phyloP scores from a whole-genome alignment of 305 asterid genomes.

The Caryopteris hybrid region DNA sequence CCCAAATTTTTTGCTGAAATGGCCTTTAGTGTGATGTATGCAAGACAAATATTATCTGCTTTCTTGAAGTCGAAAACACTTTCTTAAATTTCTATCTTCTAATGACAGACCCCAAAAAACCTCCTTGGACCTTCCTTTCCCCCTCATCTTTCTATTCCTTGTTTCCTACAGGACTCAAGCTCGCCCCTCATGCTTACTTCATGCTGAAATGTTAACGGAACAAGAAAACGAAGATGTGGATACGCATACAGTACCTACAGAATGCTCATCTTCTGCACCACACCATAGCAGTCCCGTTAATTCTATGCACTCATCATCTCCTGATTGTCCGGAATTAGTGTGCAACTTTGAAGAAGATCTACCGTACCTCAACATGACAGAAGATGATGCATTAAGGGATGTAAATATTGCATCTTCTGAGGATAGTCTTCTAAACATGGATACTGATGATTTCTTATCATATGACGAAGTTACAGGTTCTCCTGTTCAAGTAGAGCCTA shows the following conservation, averaged over 20 bases:
- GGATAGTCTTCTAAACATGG: conserved; percentile 22
- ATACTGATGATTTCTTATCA: conserved; percentile 7
- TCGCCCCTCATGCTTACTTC: conserved; percentile 55
- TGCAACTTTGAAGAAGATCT: conserved; percentile 23
- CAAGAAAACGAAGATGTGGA: conserved; percentile 27
- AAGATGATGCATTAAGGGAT: conserved; percentile 29
- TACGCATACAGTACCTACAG: conserved; percentile 28
- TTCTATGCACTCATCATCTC: conserved; percentile 26
- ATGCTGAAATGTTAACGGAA: conserved; percentile 33
- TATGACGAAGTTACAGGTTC: conserved; percentile 20
- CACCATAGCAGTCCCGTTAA: conserved; percentile 14
- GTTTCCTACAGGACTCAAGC: conserved; percentile 61
- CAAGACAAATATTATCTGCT: too few relatives aligned
- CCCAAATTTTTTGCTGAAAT: too few relatives aligned
- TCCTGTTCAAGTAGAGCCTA: too few relatives aligned
- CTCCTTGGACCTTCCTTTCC: too few relatives aligned
- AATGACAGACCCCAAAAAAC: too few relatives aligned
- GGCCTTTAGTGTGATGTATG: too few relatives aligned
- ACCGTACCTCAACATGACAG: conserved; percentile 10
- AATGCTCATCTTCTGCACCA: conserved; percentile 23
- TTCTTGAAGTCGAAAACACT: too few relatives aligned
- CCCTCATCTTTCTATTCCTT: too few relatives aligned
- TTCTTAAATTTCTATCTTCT: too few relatives aligned
- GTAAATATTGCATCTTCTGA: conserved; percentile 22
- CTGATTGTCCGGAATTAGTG: conserved; percentile 16